phyloP scores from a whole-genome alignment of 805 yeast species.

The Zygosaccharomyces pseudorouxii region DNA sequence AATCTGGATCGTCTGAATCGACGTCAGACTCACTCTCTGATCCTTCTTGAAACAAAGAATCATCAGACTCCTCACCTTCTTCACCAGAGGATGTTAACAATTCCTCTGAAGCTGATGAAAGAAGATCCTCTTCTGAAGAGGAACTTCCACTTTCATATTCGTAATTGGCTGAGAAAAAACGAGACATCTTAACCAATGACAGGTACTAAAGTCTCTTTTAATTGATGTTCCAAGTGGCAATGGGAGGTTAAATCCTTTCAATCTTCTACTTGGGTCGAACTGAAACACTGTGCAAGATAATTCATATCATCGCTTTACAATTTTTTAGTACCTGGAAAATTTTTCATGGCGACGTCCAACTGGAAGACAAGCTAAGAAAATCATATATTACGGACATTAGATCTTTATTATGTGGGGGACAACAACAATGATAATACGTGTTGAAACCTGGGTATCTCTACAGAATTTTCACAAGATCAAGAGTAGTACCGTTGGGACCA shows the following conservation, averaged over 20 bases:
- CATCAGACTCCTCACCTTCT: constrained; percentile 36
- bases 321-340: constrained; percentile 10
- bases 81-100: constrained; percentile 25
- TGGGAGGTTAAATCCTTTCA: neutral
- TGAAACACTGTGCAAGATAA: neutral
- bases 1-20: constrained; percentile 42
- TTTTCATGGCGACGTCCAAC: constrained; percentile 14
- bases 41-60: constrained; percentile 36
- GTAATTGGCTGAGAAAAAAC: constrained; percentile 70
- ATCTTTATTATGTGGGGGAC: constrained; percentile 1
- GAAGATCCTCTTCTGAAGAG: constrained; percentile 42
- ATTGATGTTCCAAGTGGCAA: constrained; percentile 4
- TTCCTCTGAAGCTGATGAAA: constrained; percentile 41
- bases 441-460: neutral
- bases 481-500: neutral
- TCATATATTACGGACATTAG: neutral
- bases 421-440: neutral
- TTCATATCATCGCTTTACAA: neutral
- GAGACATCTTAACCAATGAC: constrained; percentile 55
- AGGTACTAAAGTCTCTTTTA: constrained; percentile 1
- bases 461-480: neutral
- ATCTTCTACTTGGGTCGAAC: neutral
- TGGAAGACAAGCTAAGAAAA: neutral
- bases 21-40: constrained; percentile 38
- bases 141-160: constrained; percentile 43